Conservation (phyloP, 2,329 filamentous ascomycete genomes). For the Sphaceloma murrayae region DNA sequence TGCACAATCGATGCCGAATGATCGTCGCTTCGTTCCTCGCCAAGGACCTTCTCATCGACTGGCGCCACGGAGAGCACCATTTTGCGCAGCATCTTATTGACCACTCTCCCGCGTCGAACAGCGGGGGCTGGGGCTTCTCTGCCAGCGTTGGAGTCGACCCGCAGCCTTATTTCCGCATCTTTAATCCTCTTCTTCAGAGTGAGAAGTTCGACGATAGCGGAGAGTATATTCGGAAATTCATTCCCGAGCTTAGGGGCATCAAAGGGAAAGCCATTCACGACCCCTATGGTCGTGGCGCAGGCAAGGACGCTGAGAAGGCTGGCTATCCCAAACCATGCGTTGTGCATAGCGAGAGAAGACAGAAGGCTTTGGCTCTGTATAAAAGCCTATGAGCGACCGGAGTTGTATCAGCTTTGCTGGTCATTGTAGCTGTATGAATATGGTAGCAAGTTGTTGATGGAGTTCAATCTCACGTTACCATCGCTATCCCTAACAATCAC, state of each 20-base stretch:
- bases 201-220: slow-evolving; percentile 76
- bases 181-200: slow-evolving; percentile 75
- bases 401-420: not conserved
- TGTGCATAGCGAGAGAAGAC: slow-evolving; percentile 59
- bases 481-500: not conserved
- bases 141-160: slow-evolving; percentile 68
- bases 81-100: slow-evolving; percentile 78
- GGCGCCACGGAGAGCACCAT: slow-evolving; percentile 69
- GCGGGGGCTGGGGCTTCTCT: slow-evolving; percentile 58
- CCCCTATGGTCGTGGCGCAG: slow-evolving; percentile 60
- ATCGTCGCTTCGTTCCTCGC: slow-evolving; percentile 69
- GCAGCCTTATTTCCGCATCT: slow-evolving; percentile 84
- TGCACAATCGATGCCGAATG: slow-evolving; percentile 84
- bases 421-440: no score
- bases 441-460: not conserved
- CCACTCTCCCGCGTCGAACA: slow-evolving; percentile 72
- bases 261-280: slow-evolving; percentile 66
- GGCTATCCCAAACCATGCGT: slow-evolving; percentile 71
- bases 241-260: slow-evolving; percentile 60
- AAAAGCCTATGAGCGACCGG: slow-evolving; percentile 37
- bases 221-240: slow-evolving; percentile 72
- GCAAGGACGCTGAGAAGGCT: slow-evolving; percentile 48
- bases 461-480: not conserved
- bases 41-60: slow-evolving; percentile 74
- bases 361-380: slow-evolving; percentile 59